Conservation (phyloP, 148 eudicot species). For the Cornus kousa region DNA sequence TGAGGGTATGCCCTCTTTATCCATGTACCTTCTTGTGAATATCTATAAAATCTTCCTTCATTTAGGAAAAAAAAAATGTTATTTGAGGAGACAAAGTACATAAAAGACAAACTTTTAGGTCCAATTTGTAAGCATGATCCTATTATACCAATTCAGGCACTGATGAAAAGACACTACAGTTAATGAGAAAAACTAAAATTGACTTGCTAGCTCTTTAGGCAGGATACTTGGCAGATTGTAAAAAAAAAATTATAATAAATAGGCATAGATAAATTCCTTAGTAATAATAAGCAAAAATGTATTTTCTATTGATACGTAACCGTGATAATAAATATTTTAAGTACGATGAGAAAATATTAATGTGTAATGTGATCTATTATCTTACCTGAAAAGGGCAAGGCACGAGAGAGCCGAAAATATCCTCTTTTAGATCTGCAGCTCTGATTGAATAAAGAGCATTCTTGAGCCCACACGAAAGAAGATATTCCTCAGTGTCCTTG, state of each 20-base stretch:
- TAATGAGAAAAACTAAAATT: not conserved
- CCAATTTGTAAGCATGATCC: too few relatives aligned
- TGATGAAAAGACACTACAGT: too few relatives aligned
- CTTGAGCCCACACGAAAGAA: slow-evolving; percentile 64
- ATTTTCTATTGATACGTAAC: not conserved
- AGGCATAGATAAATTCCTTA: not conserved
- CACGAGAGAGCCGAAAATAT: slow-evolving; percentile 69
- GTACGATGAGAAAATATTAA: not conserved
- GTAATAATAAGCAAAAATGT: not conserved
- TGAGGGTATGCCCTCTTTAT: too few relatives aligned
- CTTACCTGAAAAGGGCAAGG: slow-evolving; percentile 72
- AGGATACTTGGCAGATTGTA: not conserved
- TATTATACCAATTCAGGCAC: too few relatives aligned
- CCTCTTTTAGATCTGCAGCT: slow-evolving; percentile 73
- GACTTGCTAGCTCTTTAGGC: not conserved
- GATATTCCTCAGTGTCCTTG: slow-evolving; percentile 68
- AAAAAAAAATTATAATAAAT: not conserved
- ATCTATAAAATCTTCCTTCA: too few relatives aligned
- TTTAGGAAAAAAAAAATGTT: too few relatives aligned
- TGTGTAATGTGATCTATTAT: not conserved
- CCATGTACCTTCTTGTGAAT: too few relatives aligned
- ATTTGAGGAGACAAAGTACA: too few relatives aligned
- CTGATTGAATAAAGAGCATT: slow-evolving; percentile 79
- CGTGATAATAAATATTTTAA: not conserved
- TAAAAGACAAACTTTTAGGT: too few relatives aligned